phyloP scores from a whole-genome alignment of 345 rosid genomes.

The Chamaenerion angustifolium region DNA sequence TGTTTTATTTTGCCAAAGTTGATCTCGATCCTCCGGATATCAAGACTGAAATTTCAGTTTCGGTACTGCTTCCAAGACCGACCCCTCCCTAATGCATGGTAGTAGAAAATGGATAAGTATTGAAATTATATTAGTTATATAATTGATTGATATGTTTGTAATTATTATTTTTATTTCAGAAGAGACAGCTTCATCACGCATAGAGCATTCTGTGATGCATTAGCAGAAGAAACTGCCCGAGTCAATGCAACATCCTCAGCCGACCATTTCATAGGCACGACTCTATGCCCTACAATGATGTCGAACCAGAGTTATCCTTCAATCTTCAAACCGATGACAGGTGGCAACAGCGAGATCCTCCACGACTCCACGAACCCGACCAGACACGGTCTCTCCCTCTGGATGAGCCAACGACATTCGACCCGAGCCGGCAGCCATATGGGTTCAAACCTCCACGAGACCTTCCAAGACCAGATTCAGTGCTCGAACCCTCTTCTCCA shows the following conservation, averaged over 20 bases:
- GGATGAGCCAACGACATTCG: slow-evolving; percentile 25
- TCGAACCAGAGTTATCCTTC: slow-evolving; percentile 35
- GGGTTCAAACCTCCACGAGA: slow-evolving; percentile 17
- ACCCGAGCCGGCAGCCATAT: slow-evolving; percentile 12
- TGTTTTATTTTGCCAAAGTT: too few relatives aligned
- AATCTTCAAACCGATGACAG: slow-evolving; percentile 39
- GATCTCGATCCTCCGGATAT: too few relatives aligned
- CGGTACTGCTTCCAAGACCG: too few relatives aligned
- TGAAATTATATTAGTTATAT: too few relatives aligned
- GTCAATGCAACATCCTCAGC: slow-evolving; percentile 41
- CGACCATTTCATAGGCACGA: slow-evolving; percentile 45
- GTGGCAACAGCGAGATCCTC: too few relatives aligned
- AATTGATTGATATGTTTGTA: too few relatives aligned
- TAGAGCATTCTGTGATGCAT: slow-evolving; percentile 95
- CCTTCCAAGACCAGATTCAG: slow-evolving; percentile 21
- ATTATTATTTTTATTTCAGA: slow-evolving; percentile 45
- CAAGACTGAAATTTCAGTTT: too few relatives aligned
- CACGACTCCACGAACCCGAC: background rate
- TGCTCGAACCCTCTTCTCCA: slow-evolving; percentile 8
- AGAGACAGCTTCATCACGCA: slow-evolving; percentile 91
- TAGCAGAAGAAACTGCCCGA: slow-evolving; percentile 91
- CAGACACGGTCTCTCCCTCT: slow-evolving; percentile 17
- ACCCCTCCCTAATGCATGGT: too few relatives aligned
- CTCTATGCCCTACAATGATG: slow-evolving; percentile 12
- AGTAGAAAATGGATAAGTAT: too few relatives aligned